These are phyloP conservation scores for Hyphodiscus sp. DNA, from an alignment of 2,329 filamentous ascomycete species.

Conservation along the genomic window DNA sequence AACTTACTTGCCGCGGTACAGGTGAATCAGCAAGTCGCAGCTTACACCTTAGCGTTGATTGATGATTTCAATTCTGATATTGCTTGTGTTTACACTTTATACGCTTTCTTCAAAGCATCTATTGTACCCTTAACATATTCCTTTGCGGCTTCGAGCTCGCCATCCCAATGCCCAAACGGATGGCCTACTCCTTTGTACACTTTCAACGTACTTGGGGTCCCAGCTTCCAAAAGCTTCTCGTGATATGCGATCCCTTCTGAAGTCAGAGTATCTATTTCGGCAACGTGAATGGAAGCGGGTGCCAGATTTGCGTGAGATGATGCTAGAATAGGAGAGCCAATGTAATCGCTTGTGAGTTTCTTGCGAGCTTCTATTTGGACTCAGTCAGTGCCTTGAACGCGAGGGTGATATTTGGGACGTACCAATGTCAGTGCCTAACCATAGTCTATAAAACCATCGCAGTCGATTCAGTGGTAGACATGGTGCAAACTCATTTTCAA, in stretches of 20 bases:
- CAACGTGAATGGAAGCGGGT: conserved; percentile 30
- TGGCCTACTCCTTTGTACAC: conserved; percentile 33
- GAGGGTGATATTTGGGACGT: background rate
- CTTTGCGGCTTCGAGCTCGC: conserved; percentile 28
- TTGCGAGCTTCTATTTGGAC: conserved; percentile 10
- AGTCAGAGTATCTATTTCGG: conserved; percentile 31
- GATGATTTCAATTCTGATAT: background rate
- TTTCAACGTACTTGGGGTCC: conserved; percentile 29
- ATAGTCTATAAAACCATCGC: conserved; percentile 34
- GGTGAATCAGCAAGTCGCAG: too few relatives aligned
- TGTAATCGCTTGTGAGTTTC: conserved; percentile 26
- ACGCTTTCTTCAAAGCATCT: conserved; percentile 10
- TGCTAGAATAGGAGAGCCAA: conserved; percentile 32
- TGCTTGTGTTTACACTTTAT: background rate
- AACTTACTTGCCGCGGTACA: too few relatives aligned
- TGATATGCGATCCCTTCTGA: conserved; percentile 31
- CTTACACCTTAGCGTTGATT: too few relatives aligned
- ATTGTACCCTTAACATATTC: conserved; percentile 31
- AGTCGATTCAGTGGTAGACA: conserved; percentile 31
- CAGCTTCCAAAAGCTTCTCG: conserved; percentile 27
- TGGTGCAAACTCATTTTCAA: conserved; percentile 30
- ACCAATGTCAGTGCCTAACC: conserved; percentile 30
- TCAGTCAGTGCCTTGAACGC: background rate
- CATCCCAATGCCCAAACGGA: conserved; percentile 33
- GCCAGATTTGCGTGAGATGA: conserved; percentile 30